Base-by-base conservation (phyloP, 495 filamentous ascomycete species). In the Neurospora sp. region DNA sequence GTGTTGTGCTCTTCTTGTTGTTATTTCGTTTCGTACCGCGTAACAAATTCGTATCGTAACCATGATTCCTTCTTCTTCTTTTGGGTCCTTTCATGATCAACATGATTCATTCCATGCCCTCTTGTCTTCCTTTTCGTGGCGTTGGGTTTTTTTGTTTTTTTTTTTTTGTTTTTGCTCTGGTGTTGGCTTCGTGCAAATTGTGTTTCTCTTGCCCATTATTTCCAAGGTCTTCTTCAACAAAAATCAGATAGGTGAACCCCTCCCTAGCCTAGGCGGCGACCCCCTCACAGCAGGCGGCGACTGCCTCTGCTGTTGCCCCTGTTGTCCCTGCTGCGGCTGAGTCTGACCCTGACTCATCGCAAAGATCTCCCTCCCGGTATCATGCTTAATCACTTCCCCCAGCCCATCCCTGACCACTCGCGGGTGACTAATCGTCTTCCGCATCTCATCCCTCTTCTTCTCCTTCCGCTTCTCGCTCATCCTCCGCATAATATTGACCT, bases 391-490 rank as follows among this genome's bases (percentile, higher is more conserved):
- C 42, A 88, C 83, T 41, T 88, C 87, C 20, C 85, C 85, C 9
- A 87, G 81, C 12, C 86, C 86, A 69, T 86, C 84, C 69, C 83
- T 77, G 31, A 88, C 84, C 41, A 84, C 85, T 39, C 80, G 78
- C 5, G 86, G 86, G 0, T 78, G 79, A 68, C 83, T 85, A 41
- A 96, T 97, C 75, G 86, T 91, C 71, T 87, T 84, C 76, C 91
- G 87, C 70, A 96, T 83, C 74, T 83, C 85, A 71, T 90, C 85
- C 68, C 89, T 86, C 71, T 89, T 82, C 74, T 87, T 90, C 81
- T 93, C 92, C 37, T 89, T 86, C 59, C 88, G 85, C 75, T 83
- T 81, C 78, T 91, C 88, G 74, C 88, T 90, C 70, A 88, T 76
- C 72, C 88, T 85, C 44, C 87, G 84, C 42, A 91, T 78, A 40